Conservation (phyloP, 2,329 filamentous ascomycete genomes). For the Claviceps sp. region DNA sequence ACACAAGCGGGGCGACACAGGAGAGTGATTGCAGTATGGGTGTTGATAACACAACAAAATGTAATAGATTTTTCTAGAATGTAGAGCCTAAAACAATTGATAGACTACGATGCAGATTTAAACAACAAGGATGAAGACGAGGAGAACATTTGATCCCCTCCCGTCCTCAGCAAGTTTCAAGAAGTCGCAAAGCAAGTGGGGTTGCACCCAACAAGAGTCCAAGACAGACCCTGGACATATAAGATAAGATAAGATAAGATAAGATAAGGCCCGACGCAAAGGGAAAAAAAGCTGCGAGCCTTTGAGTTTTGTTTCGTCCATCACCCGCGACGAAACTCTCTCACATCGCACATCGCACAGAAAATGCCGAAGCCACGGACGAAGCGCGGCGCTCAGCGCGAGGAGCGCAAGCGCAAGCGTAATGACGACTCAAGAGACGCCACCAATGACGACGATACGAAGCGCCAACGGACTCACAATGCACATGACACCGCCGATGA, state of each 20-base stretch:
- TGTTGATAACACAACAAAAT: too few relatives aligned
- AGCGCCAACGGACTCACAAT: slow-evolving; percentile 13
- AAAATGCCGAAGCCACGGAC: slow-evolving; percentile 32
- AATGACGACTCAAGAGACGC: slow-evolving; percentile 10
- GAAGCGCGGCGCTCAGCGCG: slow-evolving; percentile 24
- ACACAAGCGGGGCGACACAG: too few relatives aligned
- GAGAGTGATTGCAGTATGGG: too few relatives aligned
- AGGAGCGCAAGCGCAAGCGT: slow-evolving; percentile 28
- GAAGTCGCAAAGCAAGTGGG: too few relatives aligned
- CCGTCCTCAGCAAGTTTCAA: too few relatives aligned
- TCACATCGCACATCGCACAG: slow-evolving; percentile 10
- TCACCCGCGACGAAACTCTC: background rate
- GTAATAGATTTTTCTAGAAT: too few relatives aligned
- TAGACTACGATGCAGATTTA: too few relatives aligned
- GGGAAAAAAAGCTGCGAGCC: slow-evolving; percentile 4
- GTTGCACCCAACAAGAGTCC: background rate
- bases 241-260: background rate
- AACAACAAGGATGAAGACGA: too few relatives aligned
- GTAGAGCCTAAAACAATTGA: too few relatives aligned
- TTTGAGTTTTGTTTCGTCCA: too few relatives aligned
- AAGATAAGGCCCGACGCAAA: background rate
- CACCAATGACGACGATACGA: slow-evolving; percentile 9
- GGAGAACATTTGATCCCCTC: too few relatives aligned
- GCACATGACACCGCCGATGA: background rate
- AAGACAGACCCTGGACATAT: background rate